Base-by-base conservation (phyloP, 2,329 filamentous ascomycete species). In the Cryphonectria japonica region DNA sequence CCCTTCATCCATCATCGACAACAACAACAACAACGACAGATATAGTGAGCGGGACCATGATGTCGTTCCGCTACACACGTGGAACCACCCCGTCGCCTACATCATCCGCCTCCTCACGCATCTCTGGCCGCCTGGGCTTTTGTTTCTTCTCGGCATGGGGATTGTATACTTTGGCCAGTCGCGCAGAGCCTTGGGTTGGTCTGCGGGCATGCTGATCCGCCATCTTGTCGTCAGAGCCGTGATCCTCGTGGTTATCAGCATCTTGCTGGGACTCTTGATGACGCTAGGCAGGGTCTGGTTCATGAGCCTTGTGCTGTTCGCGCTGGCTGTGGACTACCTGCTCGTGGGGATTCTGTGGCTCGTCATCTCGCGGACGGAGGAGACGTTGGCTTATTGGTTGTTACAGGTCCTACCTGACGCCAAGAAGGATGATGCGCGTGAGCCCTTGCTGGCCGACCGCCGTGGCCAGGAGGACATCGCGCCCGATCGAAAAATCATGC, bases 51-150 rank as follows among this genome's bases (percentile, higher is more conserved):
- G 69, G 32, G 83, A 84, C 52, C 43, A 43, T 74, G 78, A 81
- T 29, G 37, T 11, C 37, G 57, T 69, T 1, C 74, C 78, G 5
- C 77, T 85, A 34, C 73, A 69, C 26, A 64, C 71, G 5, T 85
- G 82, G 82, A 85, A 83, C 69, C 76, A 75, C 0, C 75, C 79
- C 0, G 73, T 78, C 5, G 82, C 78, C 8, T 83, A 82, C 71
- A 62, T 78, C n/a, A 75, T 83, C 34, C 82, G 83, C 9, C 80
- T 80, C 0, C 75, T 85, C 4, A 83, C 83, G 0, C 83, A 85
- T 32, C 78, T 85, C 8, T 85, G 83, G 76, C 83, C 80, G 1
- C 78, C 83, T 0, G 83, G 83, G 9, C 85, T 85, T 72, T 82
- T 81, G 0, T 82, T 85, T 52, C 76, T 85, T n/a, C 77, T 85